Evolutionary conservation across 768 basidiomycete genomes (phyloP).

Genomic region (Sarcomyxa edulis): DNA sequence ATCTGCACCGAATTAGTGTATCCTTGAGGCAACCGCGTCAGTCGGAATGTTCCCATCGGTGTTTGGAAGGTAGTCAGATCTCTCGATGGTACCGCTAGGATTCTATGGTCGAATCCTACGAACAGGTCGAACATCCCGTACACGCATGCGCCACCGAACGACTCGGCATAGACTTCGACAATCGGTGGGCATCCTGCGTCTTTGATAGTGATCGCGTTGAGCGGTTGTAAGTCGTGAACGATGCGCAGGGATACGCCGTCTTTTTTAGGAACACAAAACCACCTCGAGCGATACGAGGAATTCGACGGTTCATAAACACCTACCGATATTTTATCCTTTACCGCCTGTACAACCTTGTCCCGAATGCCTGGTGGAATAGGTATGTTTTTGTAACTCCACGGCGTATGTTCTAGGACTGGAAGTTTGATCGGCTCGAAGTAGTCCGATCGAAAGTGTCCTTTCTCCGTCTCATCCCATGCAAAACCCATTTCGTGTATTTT

Average conservation of each 20-base stretch:
- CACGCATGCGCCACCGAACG: constrained; percentile 26
- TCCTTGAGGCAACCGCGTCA: constrained; percentile 33
- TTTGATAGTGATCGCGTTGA: constrained; percentile 31
- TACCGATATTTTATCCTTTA: constrained; percentile 27
- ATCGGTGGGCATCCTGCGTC: constrained; percentile 28
- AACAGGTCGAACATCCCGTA: constrained; percentile 27
- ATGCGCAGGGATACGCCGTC: constrained; percentile 26
- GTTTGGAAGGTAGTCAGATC: constrained; percentile 38
- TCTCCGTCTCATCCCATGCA: constrained; percentile 24
- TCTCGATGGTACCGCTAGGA: constrained; percentile 19
- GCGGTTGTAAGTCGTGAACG: constrained; percentile 30
- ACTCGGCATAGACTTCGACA: constrained; percentile 24
- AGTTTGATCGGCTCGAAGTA: constrained; percentile 28
- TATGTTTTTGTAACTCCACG: constrained; percentile 24
- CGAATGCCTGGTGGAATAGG: constrained; percentile 25
- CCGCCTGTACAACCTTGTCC: constrained; percentile 23
- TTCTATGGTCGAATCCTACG: constrained; percentile 29
- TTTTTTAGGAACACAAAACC: constrained; percentile 37
- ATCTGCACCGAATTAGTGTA: constrained; percentile 31
- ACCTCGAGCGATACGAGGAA: constrained; percentile 29
- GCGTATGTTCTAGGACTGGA: constrained; percentile 28
- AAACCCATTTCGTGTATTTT: constrained; percentile 17
- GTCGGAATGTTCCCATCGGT: constrained; percentile 20
- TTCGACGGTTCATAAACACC: constrained; percentile 36
- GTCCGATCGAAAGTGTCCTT: constrained; percentile 15